phyloP scores from a whole-genome alignment of 148 eudicot genomes.

The Rhododendron molle region DNA sequence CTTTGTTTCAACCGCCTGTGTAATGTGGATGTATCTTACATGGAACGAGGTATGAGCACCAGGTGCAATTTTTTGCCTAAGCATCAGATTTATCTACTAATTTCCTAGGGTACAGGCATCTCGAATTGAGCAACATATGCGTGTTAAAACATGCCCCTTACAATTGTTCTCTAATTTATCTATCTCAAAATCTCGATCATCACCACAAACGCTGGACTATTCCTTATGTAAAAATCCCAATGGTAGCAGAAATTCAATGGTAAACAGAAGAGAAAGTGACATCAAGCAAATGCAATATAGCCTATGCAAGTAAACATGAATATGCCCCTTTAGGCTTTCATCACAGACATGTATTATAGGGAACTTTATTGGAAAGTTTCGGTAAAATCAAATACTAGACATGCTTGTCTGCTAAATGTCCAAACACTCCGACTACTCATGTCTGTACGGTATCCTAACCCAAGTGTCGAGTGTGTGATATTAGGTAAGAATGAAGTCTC shows the following conservation, averaged over 20 bases:
- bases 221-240: not conserved
- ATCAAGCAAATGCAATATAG: not conserved
- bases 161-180: not conserved
- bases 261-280: not conserved
- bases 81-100: not conserved
- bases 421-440: not conserved
- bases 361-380: not conserved
- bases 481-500: not conserved
- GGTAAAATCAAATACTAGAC: not conserved
- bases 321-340: not conserved
- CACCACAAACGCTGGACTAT: not conserved
- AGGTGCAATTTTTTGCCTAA: not conserved
- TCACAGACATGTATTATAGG: not conserved
- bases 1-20: not conserved
- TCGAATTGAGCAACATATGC: not conserved
- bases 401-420: not conserved
- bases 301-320: not conserved
- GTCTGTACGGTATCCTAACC: not conserved
- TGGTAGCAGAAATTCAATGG: not conserved
- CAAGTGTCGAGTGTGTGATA: not conserved
- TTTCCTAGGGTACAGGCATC: not conserved
- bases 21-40: not conserved
- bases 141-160: not conserved
- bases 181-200: not conserved
- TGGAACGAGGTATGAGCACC: not conserved